These are phyloP conservation scores for Aspergillus persii DNA, from an alignment of 2,329 filamentous ascomycete genomes.

Conservation along the genomic window DNA sequence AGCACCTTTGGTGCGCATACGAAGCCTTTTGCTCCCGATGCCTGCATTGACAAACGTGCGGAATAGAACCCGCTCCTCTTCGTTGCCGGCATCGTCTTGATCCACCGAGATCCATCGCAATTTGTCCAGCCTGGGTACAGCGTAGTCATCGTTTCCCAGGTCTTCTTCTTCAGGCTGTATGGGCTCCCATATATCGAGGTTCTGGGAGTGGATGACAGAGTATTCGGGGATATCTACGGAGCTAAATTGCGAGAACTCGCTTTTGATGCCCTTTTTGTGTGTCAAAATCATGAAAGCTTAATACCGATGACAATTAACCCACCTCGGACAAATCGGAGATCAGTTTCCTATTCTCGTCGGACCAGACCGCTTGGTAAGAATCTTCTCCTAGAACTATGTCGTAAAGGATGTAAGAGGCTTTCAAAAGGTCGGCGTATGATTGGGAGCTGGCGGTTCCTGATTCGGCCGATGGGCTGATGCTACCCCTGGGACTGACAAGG, in stretches of 20 bases:
- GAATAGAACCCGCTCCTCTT: constrained; percentile 30
- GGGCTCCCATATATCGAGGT: constrained; percentile 29
- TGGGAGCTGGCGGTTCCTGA: constrained; percentile 24
- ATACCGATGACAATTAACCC: neutral
- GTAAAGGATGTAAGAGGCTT: constrained; percentile 33
- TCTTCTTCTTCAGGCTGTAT: constrained; percentile 31
- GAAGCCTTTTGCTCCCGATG: constrained; percentile 29
- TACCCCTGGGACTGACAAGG: constrained; percentile 20
- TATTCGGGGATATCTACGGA: constrained; percentile 26
- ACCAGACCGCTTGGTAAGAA: constrained; percentile 17
- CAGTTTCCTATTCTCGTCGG: constrained; percentile 31
- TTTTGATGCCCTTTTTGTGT: constrained; percentile 23
- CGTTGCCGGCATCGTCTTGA: constrained; percentile 30
- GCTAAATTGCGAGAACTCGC: constrained; percentile 27
- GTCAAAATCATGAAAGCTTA: neutral
- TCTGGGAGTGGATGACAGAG: constrained; percentile 22
- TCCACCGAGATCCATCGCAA: constrained; percentile 30
- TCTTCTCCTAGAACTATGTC: constrained; percentile 29
- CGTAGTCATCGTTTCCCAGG: constrained; percentile 11
- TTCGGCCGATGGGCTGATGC: constrained; percentile 22
- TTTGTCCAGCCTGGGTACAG: constrained; percentile 21
- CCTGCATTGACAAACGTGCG: constrained; percentile 33
- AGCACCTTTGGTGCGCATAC: constrained; percentile 30
- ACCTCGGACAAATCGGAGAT: constrained; percentile 32
- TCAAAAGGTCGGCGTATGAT: constrained; percentile 32